Evolutionary conservation across 345 rosid genomes (phyloP).

Genomic region (Draba incana): DNA sequence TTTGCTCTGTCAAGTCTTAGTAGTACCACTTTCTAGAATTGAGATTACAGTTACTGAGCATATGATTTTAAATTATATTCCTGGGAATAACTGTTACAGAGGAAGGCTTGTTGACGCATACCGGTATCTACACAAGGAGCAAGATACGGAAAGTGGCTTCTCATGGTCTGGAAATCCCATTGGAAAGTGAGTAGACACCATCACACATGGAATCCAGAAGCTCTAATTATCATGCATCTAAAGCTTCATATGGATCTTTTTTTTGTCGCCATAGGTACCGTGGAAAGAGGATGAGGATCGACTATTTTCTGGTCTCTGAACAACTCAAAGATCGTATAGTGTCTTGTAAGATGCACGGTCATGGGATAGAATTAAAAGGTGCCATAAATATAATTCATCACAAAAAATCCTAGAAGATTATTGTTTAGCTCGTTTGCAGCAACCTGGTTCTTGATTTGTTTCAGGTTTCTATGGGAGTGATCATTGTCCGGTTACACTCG

Average conservation of each 20-base stretch:
- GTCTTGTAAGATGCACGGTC: constrained; percentile 79
- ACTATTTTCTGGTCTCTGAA: constrained; percentile 82
- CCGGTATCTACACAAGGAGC: constrained; percentile 79
- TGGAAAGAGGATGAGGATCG: constrained; percentile 93
- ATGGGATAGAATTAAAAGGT: constrained; percentile 87
- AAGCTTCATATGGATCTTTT: constrained; percentile 4
- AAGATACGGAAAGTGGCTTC: constrained; percentile 88
- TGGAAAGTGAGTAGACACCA: constrained; percentile 69
- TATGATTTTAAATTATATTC: neutral
- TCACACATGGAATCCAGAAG: neutral
- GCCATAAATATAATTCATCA: constrained; percentile 4
- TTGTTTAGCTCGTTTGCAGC: constrained; percentile 17
- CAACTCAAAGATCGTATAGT: constrained; percentile 63
- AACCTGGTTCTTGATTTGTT: constrained; percentile 32
- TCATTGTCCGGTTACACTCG: constrained; percentile 87
- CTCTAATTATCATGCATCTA: neutral
- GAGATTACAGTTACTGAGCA: constrained; percentile 5
- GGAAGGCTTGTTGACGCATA: constrained; percentile 89
- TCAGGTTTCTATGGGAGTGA: constrained; percentile 90
- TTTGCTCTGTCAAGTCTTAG: constrained; percentile 10
- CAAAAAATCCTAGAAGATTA: neutral
- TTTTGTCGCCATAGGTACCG: constrained; percentile 59
- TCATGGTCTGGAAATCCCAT: constrained; percentile 94
- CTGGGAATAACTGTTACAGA: constrained; percentile 48
- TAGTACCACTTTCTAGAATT: neutral